These are phyloP conservation scores for Vigna angularis DNA, from an alignment of 306 rosid species.

Conservation along the genomic window DNA sequence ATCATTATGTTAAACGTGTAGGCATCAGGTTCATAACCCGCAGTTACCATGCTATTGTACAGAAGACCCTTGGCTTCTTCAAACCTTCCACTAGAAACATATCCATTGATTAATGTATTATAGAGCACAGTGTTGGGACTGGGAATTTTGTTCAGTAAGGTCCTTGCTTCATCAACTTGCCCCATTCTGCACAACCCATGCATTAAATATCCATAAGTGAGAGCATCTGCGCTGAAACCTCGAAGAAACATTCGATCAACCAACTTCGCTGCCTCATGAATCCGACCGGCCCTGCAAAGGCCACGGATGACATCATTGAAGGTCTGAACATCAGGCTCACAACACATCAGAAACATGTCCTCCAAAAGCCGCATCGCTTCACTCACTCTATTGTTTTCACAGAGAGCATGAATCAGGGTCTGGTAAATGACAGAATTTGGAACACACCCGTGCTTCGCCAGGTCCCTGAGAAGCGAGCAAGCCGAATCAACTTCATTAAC, in stretches of 20 bases:
- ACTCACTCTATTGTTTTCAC: conserved; percentile 63
- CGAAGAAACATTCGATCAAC: conserved; percentile 82
- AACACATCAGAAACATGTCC: conserved; percentile 94
- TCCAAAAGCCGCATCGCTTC: conserved; percentile 82
- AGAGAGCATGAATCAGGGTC: conserved; percentile 82
- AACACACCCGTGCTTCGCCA: conserved; percentile 92
- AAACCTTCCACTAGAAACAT: conserved; percentile 67
- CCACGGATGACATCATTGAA: conserved; percentile 82
- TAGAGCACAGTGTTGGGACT: conserved; percentile 64
- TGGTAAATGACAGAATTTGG: conserved; percentile 88
- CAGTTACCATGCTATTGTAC: conserved; percentile 56
- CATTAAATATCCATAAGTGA: conserved; percentile 81
- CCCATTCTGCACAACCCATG: conserved; percentile 76
- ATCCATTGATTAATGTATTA: conserved; percentile 84
- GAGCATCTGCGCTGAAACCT: conserved; percentile 68
- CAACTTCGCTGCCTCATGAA: conserved; percentile 81
- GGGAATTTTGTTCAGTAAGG: conserved; percentile 65
- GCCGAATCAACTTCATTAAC: conserved; percentile 86
- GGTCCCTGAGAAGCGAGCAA: conserved; percentile 80
- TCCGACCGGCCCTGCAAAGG: conserved; percentile 65
- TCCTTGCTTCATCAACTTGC: conserved; percentile 79
- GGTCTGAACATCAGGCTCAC: conserved; percentile 91
- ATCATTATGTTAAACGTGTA: conserved; percentile 83
- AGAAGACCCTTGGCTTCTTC: conserved; percentile 75
- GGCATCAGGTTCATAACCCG: conserved; percentile 74